Evolutionary conservation across 2,329 filamentous ascomycete species (phyloP).

Genomic region (Penicillium sp.): DNA sequence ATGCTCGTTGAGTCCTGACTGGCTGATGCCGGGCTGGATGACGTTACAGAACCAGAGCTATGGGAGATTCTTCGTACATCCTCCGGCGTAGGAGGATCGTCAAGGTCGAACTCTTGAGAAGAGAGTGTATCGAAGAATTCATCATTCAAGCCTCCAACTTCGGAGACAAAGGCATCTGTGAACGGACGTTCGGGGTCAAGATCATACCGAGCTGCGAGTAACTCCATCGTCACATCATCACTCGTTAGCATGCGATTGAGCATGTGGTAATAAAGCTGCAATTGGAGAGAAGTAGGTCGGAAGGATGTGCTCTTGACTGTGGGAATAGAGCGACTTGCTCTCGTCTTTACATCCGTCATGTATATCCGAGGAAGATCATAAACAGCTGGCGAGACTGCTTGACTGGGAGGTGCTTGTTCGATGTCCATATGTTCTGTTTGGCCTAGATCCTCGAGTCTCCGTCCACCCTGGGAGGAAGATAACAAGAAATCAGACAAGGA

Average conservation of each 20-base stretch:
- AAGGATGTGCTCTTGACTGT: slow-evolving; percentile 59
- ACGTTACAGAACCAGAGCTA: slow-evolving; percentile 6
- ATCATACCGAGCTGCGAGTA: slow-evolving; percentile 69
- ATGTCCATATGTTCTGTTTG: slow-evolving; percentile 12
- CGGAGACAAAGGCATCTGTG: slow-evolving; percentile 74
- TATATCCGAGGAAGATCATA: slow-evolving; percentile 56
- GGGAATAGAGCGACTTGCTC: slow-evolving; percentile 62
- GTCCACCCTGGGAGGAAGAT: slow-evolving; percentile 36
- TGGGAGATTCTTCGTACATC: slow-evolving; percentile 16
- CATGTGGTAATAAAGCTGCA: slow-evolving; percentile 86
- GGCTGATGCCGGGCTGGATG: slow-evolving; percentile 21
- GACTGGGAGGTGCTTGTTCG: not conserved
- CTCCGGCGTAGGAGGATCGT: slow-evolving; percentile 25
- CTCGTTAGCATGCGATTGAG: slow-evolving; percentile 69
- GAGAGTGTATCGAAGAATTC: slow-evolving; percentile 57
- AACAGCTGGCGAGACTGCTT: slow-evolving; percentile 19
- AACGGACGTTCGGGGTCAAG: slow-evolving; percentile 66
- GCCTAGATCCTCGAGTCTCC: slow-evolving; percentile 32
- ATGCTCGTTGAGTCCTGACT: slow-evolving; percentile 52
- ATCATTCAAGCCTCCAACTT: slow-evolving; percentile 69
- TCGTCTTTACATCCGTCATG: slow-evolving; percentile 85
- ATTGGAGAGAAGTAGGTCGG: slow-evolving; percentile 77
- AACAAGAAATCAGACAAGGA: slow-evolving; percentile 48
- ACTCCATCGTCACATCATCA: slow-evolving; percentile 66
- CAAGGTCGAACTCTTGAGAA: slow-evolving; percentile 31